Evolutionary conservation across 805 yeast genomes (phyloP).

Genomic region (Maudiozyma bulderi): DNA sequence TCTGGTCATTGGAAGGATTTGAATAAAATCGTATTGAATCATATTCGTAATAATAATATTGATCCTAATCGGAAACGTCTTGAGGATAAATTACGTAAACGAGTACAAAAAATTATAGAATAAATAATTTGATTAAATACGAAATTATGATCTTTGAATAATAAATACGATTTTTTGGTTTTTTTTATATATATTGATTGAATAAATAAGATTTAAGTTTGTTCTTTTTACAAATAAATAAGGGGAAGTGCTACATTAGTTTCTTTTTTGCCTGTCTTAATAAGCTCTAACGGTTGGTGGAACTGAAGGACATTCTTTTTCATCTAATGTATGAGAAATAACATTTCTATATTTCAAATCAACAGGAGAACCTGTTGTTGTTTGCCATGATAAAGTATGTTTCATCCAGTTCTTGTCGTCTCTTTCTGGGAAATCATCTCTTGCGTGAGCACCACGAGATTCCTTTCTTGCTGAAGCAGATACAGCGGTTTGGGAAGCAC

Average conservation of each 20-base stretch:
- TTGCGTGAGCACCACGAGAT: constrained; percentile 98
- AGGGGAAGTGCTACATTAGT: neutral
- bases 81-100: constrained; percentile 18
- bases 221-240: neutral
- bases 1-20: constrained; percentile 14
- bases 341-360: constrained; percentile 79
- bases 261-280: constrained; percentile 29
- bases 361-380: constrained; percentile 57
- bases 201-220: neutral
- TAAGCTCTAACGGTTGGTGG: constrained; percentile 97
- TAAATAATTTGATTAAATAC: neutral
- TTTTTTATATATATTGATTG: too few relatives aligned
- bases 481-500: constrained; percentile 92
- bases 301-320: constrained; percentile 84
- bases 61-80: constrained; percentile 21
- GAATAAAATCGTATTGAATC: constrained; percentile 15
- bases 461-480: constrained; percentile 93
- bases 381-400: constrained; percentile 92
- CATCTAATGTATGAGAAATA: constrained; percentile 76
- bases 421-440: constrained; percentile 95
- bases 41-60: constrained; percentile 8
- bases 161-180: neutral
- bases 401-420: constrained; percentile 97
- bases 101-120: constrained; percentile 16
- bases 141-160: neutral